Conservation (phyloP, 306 rosid genomes). For the Quercus dentata region DNA sequence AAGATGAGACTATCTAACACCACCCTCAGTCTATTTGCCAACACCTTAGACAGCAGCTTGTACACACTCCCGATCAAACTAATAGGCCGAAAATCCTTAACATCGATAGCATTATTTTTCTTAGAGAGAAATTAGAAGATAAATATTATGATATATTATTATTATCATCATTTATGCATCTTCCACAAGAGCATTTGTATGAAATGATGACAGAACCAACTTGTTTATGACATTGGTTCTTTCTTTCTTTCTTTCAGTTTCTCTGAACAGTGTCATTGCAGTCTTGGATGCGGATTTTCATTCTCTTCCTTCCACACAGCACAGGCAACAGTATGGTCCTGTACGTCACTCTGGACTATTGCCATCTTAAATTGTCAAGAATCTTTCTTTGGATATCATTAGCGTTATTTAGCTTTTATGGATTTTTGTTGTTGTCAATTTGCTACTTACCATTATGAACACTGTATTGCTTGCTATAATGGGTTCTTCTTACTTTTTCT, state of each 20-base stretch:
- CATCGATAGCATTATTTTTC: too few species aligned
- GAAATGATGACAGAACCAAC: constrained; percentile 7
- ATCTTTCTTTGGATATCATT: constrained; percentile 8
- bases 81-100: too few species aligned
- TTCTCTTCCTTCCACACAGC: constrained; percentile 90
- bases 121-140: neutral
- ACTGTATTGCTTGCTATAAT: neutral
- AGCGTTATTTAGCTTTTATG: neutral
- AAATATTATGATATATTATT: neutral
- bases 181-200: neutral
- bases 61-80: too few species aligned
- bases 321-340: constrained; percentile 97
- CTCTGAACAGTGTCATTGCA: constrained; percentile 89
- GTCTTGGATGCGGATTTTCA: constrained; percentile 99
- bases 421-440: neutral
- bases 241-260: constrained; percentile 60
- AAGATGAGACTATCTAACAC: too few species aligned
- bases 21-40: too few species aligned
- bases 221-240: constrained; percentile 21
- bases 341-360: constrained; percentile 56
- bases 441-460: neutral
- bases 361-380: neutral
- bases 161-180: constrained; percentile 1
- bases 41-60: too few species aligned
- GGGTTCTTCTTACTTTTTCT: too few species aligned